These are phyloP conservation scores for Tilletia walkeri DNA, from an alignment of 1,284 basidiomycete species.

Conservation along the genomic window DNA sequence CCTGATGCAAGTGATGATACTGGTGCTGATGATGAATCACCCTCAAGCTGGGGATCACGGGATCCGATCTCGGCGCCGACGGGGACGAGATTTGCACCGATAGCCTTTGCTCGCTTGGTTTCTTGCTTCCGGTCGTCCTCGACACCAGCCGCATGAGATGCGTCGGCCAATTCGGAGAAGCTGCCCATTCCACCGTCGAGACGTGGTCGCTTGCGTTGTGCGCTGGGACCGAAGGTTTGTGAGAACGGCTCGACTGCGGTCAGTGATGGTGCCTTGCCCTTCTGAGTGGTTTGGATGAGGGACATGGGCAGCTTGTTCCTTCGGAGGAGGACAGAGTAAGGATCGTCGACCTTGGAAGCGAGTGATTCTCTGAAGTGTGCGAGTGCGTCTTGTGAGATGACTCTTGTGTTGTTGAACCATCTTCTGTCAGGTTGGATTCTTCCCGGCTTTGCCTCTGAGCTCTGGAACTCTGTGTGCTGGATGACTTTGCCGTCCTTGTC, in stretches of 20 bases:
- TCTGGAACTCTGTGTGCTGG: slow-evolving; percentile 51
- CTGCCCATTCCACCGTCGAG: slow-evolving; percentile 46
- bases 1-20: neutral
- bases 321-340: slow-evolving; percentile 51
- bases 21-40: neutral
- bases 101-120: slow-evolving; percentile 38
- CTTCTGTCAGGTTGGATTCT: slow-evolving; percentile 54
- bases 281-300: slow-evolving; percentile 48
- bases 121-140: slow-evolving; percentile 37
- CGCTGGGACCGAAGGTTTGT: slow-evolving; percentile 52
- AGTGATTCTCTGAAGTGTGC: slow-evolving; percentile 61
- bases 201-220: slow-evolving; percentile 52
- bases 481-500: slow-evolving; percentile 52
- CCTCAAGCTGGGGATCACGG: neutral
- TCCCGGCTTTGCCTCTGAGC: slow-evolving; percentile 52
- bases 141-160: slow-evolving; percentile 36
- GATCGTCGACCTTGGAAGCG: slow-evolving; percentile 48
- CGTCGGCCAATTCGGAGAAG: slow-evolving; percentile 49
- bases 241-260: slow-evolving; percentile 50
- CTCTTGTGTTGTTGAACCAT: slow-evolving; percentile 77
- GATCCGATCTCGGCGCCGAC: slow-evolving; percentile 51
- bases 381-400: slow-evolving; percentile 65
- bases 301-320: slow-evolving; percentile 55
- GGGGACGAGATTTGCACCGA: slow-evolving; percentile 48
- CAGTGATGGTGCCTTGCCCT: slow-evolving; percentile 47